Evolutionary conservation across 2,329 filamentous ascomycete genomes (phyloP).

Genomic region (Parascedosporium putredinis): DNA sequence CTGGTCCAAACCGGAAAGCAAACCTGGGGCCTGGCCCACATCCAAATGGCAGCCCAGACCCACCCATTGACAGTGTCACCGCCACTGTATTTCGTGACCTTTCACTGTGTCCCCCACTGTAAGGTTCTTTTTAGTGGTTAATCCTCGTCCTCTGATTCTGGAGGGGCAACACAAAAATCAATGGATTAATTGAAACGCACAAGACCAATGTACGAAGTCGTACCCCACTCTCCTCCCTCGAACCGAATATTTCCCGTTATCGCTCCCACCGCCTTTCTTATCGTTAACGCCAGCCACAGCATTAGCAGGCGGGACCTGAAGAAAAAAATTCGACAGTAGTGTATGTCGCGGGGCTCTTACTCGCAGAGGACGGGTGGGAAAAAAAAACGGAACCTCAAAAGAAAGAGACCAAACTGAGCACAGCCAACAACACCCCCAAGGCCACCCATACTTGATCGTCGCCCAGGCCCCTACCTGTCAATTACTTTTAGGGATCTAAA

Average conservation of each 20-base stretch:
- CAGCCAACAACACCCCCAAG: too few relatives aligned
- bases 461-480: not conserved
- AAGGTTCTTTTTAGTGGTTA: not conserved
- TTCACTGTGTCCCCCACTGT: not conserved
- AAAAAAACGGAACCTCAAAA: too few relatives aligned
- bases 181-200: too few relatives aligned
- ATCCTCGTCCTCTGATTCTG: too few relatives aligned
- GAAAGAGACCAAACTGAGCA: too few relatives aligned
- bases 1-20: not conserved
- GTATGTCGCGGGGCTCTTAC: constrained; percentile 2
- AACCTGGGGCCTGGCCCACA: too few relatives aligned
- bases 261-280: constrained; percentile 7
- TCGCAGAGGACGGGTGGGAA: too few relatives aligned
- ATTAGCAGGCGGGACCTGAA: too few relatives aligned
- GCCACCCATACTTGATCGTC: too few relatives aligned
- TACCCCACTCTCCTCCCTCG: not conserved
- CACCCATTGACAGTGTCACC: not conserved
- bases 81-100: not conserved
- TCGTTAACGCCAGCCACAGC: not conserved
- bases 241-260: constrained; percentile 8
- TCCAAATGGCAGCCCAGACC: not conserved
- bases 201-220: too few relatives aligned
- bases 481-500: not conserved
- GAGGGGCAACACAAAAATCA: not conserved
- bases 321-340: constrained; percentile 5